Evolutionary conservation across 73 alveolate species (phyloP).

Genomic region (Symbiodinium natans): DNA sequence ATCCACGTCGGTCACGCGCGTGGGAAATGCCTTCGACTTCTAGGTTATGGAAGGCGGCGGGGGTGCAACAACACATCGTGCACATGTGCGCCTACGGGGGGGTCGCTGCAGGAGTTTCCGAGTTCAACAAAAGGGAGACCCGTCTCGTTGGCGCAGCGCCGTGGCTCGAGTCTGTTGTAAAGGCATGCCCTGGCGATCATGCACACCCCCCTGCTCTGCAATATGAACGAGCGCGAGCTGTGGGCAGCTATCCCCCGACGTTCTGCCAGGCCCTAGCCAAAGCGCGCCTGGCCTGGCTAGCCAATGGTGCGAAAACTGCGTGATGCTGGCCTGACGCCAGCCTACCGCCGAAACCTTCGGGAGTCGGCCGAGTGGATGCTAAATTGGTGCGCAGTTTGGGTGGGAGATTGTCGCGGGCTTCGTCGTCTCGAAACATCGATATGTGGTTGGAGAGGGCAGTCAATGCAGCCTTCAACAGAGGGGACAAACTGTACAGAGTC

Average conservation of each 20-base stretch:
- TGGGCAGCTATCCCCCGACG: background rate
- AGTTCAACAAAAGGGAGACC: background rate
- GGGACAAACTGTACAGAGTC: constrained; percentile 12
- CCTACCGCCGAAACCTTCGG: background rate
- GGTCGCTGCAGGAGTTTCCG: background rate
- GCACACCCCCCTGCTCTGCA: background rate
- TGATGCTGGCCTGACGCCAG: constrained; percentile 1
- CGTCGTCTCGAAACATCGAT: background rate
- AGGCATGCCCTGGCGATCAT: background rate
- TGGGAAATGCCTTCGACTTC: background rate
- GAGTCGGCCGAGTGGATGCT: background rate
- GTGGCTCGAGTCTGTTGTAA: background rate
- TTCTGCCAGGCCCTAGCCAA: background rate
- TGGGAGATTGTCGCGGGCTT: background rate
- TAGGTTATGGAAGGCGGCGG: background rate
- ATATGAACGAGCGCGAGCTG: background rate
- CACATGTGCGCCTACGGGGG: background rate
- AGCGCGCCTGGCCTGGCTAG: background rate
- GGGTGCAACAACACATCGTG: background rate
- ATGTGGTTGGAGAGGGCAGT: background rate
- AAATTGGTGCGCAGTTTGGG: background rate
- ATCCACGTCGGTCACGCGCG: background rate
- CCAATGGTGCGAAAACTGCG: background rate
- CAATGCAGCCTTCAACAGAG: background rate
- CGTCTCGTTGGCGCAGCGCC: background rate